Evolutionary conservation across 495 filamentous ascomycete genomes (phyloP), one percentile per base, ranked within the genome.

Genomic region (Penicillium dipodomyicola): DNA sequence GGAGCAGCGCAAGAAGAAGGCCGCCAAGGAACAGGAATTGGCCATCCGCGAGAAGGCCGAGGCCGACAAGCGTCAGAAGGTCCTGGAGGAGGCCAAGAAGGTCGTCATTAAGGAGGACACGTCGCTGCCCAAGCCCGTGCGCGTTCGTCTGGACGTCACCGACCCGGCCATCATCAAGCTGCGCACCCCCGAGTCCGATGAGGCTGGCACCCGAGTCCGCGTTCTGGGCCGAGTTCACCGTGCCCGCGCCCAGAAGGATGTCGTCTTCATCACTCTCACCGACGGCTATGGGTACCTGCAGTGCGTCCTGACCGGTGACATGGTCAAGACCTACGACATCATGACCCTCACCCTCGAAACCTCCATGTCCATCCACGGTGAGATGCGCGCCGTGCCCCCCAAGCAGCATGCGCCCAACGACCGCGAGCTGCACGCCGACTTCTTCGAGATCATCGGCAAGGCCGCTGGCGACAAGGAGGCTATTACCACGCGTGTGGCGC

Each of bases 351-450:
- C 92, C 29, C 84, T 87, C 52, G 95, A 93, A 71, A 96, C 92
- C 20, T 91, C 91, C 32, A 85, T 99, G 58, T 84, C 87, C 54
- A 80, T 98, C 25, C 87, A 85, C 61, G 94, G 94, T 61, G 90
- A 96, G 78, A 88, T 99, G 85, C 84, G 82, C 65, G 84, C 88
- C 56, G 86, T 97, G 10, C 94, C 88, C 2, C 79, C 81, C 27
- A 91, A 88, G 59, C 82, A 87, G 59, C 82, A 87, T 49, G 95
- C 95, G 5, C 91, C 91, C 45, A 86, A 90, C 71, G 77, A 87
- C 80, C 90, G 96, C 49, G 94, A 99, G 72, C 80, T 99, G 44
- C 91, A 96, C 60, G 95, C 89, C 55, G 94, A 99, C 69, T 97
- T 89, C 77, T 97, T 86, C 77, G 84, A 86, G 70, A 83, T 98